Evolutionary conservation across 108 stramenopile genomes (phyloP), one percentile per base, ranked within the genome.

Genomic region (Conticribra weissflogii): DNA sequence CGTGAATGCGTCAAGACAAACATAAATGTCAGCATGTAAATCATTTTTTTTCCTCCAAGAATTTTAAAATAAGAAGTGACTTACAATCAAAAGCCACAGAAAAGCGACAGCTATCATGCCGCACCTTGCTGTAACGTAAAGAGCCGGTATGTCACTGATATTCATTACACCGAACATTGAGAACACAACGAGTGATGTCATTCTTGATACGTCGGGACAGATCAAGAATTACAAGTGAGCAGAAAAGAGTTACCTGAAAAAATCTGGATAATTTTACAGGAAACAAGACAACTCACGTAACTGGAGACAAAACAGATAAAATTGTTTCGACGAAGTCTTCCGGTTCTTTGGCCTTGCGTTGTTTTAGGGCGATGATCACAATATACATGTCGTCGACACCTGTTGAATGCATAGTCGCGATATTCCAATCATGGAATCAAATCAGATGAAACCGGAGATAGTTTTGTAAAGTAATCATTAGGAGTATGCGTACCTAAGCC

Each of bases 371-470:
- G 7, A 78, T 24, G 15, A 78, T 54, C 12, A 83, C 77, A 22
- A 83, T 83, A 44, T 83, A 33, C 54, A 79, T 74, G 33, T 83
- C 82, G 60, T 83, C 82, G 18, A 83, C 82, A 33, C 82, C 82
- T 51, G 79, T 47, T 15, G 36, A 41, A 41, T 12, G 12, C 36
- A 41, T 12, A 5, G 12, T 41, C 12, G 12, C 8, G 36, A 12
- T 12, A 41, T n/a, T n/a, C n/a, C n/a, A n/a, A n/a, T n/a, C n/a
- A n/a, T n/a, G n/a, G n/a, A n/a, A n/a, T n/a, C n/a, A n/a, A n/a
- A n/a, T n/a, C n/a, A n/a, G n/a, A n/a, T n/a, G 36, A 41, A 41
- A 9, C 36, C 36, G 36, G 36, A 41, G 36, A 9, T 41, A 41
- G 36, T 12, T 41, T 41, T 12, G 12, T 12, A 12, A 41, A 5